These are phyloP conservation scores for Picochlorum sp. DNA, from an alignment of 139 green algal species.

Conservation along the genomic window DNA sequence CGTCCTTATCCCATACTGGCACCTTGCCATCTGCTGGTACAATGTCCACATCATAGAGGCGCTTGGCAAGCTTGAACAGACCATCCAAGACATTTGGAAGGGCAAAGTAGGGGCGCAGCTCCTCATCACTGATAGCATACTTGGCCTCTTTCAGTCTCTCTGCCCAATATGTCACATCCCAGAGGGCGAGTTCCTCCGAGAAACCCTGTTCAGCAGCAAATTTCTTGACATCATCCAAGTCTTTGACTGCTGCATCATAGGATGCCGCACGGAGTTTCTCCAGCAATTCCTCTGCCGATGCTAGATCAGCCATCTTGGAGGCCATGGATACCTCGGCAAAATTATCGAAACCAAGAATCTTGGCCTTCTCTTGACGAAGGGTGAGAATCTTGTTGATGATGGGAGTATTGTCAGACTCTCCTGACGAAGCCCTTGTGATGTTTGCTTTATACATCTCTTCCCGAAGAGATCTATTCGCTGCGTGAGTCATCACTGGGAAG, in stretches of 20 bases:
- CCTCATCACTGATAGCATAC: constrained; percentile 85
- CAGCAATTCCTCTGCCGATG: constrained; percentile 72
- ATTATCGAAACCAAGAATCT: constrained; percentile 82
- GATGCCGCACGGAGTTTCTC: constrained; percentile 78
- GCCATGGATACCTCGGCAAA: constrained; percentile 80
- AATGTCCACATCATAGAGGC: constrained; percentile 82
- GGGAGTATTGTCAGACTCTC: constrained; percentile 80
- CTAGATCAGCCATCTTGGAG: constrained; percentile 76
- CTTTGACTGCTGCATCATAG: constrained; percentile 46
- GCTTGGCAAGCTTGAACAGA: constrained; percentile 73
- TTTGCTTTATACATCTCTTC: constrained; percentile 93
- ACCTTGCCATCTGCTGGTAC: constrained; percentile 73
- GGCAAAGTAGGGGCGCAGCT: constrained; percentile 89
- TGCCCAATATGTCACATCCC: constrained; percentile 87
- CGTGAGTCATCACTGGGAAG: constrained; percentile 77
- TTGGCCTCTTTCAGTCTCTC: constrained; percentile 50
- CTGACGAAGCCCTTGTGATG: constrained; percentile 67
- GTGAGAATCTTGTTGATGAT: constrained; percentile 79
- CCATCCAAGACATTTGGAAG: constrained; percentile 84
- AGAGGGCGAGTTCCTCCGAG: constrained; percentile 46
- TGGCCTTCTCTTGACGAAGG: constrained; percentile 76
- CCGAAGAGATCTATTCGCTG: constrained; percentile 69
- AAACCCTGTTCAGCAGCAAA: constrained; percentile 43
- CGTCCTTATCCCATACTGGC: constrained; percentile 81
- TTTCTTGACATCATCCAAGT: constrained; percentile 67